A percentile compares a stretch with the other conserved stretches of the same genome.
Conservation (phyloP, 1,284 basidiomycete genomes). For the Sporisorium iseilematis-ciliati region DNA sequence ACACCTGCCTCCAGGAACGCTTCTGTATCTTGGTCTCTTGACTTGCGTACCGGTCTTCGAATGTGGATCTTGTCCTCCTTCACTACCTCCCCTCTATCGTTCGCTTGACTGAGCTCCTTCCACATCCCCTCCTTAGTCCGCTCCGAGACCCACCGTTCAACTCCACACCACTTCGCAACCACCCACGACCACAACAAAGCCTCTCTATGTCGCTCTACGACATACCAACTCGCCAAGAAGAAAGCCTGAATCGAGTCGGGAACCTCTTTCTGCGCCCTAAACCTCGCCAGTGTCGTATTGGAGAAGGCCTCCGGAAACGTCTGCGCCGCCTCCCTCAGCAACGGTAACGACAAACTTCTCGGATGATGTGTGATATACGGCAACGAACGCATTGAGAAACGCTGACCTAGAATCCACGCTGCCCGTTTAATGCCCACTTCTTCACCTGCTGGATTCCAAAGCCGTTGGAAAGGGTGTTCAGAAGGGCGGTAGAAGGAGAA, state of each 20-base stretch:
- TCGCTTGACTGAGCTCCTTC: conserved; percentile 65
- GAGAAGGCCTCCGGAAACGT: conserved; percentile 44
- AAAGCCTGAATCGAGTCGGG: conserved; percentile 70
- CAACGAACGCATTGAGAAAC: conserved; percentile 70
- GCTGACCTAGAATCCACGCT: conserved; percentile 41
- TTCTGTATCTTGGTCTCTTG: conserved; percentile 15
- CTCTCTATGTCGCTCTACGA: conserved; percentile 60
- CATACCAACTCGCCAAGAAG: conserved; percentile 46
- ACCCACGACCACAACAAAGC: conserved; percentile 57
- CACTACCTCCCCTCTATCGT: not conserved
- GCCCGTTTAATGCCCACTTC: conserved; percentile 53
- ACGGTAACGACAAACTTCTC: conserved; percentile 67
- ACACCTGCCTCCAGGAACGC: conserved; percentile 31
- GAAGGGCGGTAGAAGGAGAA: conserved; percentile 42
- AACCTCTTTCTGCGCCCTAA: conserved; percentile 64
- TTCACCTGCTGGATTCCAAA: conserved; percentile 53
- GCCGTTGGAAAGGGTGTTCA: conserved; percentile 47
- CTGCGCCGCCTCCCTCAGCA: conserved; percentile 60
- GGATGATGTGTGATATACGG: conserved; percentile 72
- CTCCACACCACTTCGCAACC: conserved; percentile 61
- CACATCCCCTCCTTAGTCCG: conserved; percentile 68
- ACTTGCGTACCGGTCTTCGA: conserved; percentile 21
- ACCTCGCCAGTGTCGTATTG: conserved; percentile 45
- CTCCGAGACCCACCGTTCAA: conserved; percentile 64
- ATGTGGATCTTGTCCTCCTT: conserved; percentile 10